Base-by-base conservation (phyloP, 2,329 filamentous ascomycete genomes). In the Aspergillus sp. region DNA sequence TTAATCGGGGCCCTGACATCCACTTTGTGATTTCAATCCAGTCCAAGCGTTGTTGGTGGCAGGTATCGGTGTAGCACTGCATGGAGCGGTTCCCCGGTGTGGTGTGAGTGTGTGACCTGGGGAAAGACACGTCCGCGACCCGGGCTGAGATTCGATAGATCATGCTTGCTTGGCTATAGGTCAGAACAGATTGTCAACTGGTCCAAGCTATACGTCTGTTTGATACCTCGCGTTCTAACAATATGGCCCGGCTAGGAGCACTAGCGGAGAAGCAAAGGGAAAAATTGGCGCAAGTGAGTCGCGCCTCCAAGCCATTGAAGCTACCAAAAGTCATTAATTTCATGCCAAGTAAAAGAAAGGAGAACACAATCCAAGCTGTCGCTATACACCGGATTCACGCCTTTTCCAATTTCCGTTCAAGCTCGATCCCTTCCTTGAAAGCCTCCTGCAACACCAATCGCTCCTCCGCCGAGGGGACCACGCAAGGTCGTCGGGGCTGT, bases 401-500 rank as follows among this genome's bases (percentile, higher is more conserved):
- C 62, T 67, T 64, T 55, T 71, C 71, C 53, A 76, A 63, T 4
- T 63, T 55, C 50, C 68, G 69, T 66, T 79, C 77, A 29, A 75
- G 55, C 61, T 75, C 75, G 56, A 78, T 71, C 0, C 68, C 69
- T 59, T 79, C 77, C 7, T 67, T 70, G 58, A 78, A 73, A 51
- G 70, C 69, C n/a, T 71, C 72, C 57, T 76, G 73, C 56, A 75
- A 67, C 32, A 68, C 72, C 6, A 66, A 63, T 3, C 69, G 70
- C 29, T 71, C 72, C 57, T 70, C 65, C 39, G 62, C 63, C 36
- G 73, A 78, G 2, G 83, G 82, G 59, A 78, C 76, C 39, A 82
- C 82, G 58, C 84, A 80, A 2, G 91, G 91, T 68, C 84, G 82
- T 61, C 92, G 84, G 5, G 91, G 90, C 73, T 87, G 86, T 3